These are phyloP conservation scores for Diaporthe aspalathi DNA, from an alignment of 2,329 filamentous ascomycete genomes.

Conservation along the genomic window DNA sequence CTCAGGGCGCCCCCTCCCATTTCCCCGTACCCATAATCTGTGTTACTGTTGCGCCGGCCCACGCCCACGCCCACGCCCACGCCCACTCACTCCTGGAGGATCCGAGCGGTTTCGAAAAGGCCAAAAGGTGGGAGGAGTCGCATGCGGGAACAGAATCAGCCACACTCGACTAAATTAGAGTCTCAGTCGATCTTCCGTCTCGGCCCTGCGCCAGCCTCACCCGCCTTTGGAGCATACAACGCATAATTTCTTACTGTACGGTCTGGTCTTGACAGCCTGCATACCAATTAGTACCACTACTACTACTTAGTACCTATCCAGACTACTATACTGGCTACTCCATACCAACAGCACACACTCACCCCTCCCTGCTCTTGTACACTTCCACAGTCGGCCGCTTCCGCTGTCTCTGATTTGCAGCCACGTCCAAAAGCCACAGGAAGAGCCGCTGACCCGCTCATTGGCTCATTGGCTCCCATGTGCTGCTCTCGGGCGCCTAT, in stretches of 20 bases:
- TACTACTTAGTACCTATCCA: no score
- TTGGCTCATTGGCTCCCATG: conserved; percentile 38
- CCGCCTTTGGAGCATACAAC: conserved; percentile 18
- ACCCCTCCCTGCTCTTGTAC: no score
- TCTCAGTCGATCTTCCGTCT: conserved; percentile 31
- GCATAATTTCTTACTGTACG: no score
- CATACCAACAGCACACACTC: no score
- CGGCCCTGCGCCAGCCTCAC: conserved; percentile 16
- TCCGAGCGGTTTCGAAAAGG: conserved; percentile 18
- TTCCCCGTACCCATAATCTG: conserved; percentile 29
- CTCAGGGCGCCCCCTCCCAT: conserved; percentile 8
- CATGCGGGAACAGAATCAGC: conserved; percentile 18
- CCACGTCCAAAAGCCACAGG: conserved; percentile 12
- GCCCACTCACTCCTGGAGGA: conserved; percentile 19
- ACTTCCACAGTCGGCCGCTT: background rate
- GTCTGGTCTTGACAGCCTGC: background rate
- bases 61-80: conserved; percentile 13
- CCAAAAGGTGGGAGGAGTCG: conserved; percentile 18
- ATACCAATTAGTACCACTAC: background rate
- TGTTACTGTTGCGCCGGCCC: background rate
- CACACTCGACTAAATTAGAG: conserved; percentile 27
- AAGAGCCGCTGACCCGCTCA: background rate
- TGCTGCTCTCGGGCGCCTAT: conserved; percentile 41
- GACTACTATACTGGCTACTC: background rate
- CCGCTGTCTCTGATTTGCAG: conserved; percentile 13